phyloP scores from a whole-genome alignment of 805 yeast genomes.

The Saccharomycopsis selenospora region DNA sequence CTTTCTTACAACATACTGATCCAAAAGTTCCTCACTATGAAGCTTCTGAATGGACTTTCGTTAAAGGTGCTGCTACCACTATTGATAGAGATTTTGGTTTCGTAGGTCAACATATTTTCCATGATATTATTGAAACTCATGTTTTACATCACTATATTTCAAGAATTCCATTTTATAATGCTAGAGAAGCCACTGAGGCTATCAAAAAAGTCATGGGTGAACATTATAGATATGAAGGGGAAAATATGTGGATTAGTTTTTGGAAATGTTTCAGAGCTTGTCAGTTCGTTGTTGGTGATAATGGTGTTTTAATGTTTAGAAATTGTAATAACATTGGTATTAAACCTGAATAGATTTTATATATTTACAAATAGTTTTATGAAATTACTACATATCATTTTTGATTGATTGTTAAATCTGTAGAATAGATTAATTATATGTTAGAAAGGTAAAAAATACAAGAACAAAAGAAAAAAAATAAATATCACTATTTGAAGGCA shows the following conservation, averaged over 20 bases:
- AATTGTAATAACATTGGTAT: constrained; percentile 42
- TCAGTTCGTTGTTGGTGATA: constrained; percentile 63
- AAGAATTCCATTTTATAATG: constrained; percentile 50
- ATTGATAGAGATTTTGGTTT: constrained; percentile 57
- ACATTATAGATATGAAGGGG: constrained; percentile 42
- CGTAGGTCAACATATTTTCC: constrained; percentile 49
- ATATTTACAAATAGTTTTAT: too few relatives aligned
- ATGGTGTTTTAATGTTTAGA: constrained; percentile 63
- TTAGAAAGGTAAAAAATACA: too few relatives aligned
- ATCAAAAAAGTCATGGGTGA: constrained; percentile 46
- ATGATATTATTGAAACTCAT: constrained; percentile 52
- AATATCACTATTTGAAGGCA: too few relatives aligned
- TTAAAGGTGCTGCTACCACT: constrained; percentile 62
- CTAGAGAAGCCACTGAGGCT: constrained; percentile 45
- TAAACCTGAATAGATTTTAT: constrained; percentile 25
- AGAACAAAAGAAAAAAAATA: too few relatives aligned
- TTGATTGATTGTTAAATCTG: too few relatives aligned
- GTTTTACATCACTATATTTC: constrained; percentile 50
- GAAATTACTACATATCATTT: too few relatives aligned
- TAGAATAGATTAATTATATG: too few relatives aligned
- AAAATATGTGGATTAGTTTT: constrained; percentile 49
- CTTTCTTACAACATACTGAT: constrained; percentile 57
- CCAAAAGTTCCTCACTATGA: constrained; percentile 54
- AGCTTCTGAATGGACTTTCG: constrained; percentile 51
- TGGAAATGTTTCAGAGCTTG: constrained; percentile 58